A percentile compares a stretch with the other conserved stretches of the same genome.
These are phyloP conservation scores for Phytophthora syringae DNA, from an alignment of 352 stramenopile species.

Conservation along the genomic window DNA sequence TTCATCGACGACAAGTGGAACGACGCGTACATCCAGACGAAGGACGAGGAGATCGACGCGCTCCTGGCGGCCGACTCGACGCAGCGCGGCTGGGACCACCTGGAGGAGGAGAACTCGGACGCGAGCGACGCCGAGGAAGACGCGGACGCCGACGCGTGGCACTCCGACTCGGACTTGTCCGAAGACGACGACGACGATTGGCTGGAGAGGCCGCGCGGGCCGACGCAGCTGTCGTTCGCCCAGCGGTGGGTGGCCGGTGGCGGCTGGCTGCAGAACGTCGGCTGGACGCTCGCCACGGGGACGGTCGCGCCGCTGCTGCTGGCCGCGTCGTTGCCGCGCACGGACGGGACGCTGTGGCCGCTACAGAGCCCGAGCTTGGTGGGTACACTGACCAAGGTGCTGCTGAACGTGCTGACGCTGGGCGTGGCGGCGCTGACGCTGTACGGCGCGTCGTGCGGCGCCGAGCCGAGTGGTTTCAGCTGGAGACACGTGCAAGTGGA, in stretches of 20 bases:
- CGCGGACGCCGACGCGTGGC: conserved; percentile 41
- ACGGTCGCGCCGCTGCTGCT: conserved; percentile 52
- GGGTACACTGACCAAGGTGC: conserved; percentile 41
- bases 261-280: conserved; percentile 50
- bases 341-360: conserved; percentile 36
- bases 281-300: conserved; percentile 59
- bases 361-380: conserved; percentile 40
- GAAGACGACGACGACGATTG: conserved; percentile 34
- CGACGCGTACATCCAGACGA: conserved; percentile 82
- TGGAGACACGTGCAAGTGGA: conserved; percentile 39
- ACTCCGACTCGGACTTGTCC: conserved; percentile 45
- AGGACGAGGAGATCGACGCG: conserved; percentile 87
- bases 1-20: conserved; percentile 89
- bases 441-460: conserved; percentile 40
- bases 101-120: conserved; percentile 48
- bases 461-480: conserved; percentile 14
- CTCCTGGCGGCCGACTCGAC: conserved; percentile 56
- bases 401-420: conserved; percentile 48
- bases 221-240: conserved; percentile 2
- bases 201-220: conserved; percentile 5
- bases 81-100: conserved; percentile 58
- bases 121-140: conserved; percentile 12
- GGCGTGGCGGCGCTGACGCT: conserved; percentile 8
- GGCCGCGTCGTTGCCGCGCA: conserved; percentile 43
- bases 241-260: conserved; percentile 47